A percentile compares a stretch with the other conserved stretches of the same genome.
phyloP scores from a whole-genome alignment of 495 filamentous ascomycete species.

The Corynascus novoguineensis region DNA sequence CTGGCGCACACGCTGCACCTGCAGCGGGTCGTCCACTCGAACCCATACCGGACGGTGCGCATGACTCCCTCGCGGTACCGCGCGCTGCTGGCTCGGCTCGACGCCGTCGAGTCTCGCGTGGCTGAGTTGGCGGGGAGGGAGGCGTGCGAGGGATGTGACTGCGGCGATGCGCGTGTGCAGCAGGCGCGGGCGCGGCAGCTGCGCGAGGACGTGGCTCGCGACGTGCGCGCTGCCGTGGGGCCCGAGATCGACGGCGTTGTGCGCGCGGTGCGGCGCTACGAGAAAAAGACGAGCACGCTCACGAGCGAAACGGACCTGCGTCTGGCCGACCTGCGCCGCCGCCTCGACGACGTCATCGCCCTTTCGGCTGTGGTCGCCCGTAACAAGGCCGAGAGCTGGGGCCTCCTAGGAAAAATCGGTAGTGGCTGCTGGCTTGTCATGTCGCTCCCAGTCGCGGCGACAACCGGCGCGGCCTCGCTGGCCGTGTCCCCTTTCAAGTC shows the following conservation, averaged over 20 bases:
- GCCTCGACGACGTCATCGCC: conserved; percentile 70
- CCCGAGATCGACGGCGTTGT: conserved; percentile 85
- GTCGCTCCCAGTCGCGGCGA: neutral
- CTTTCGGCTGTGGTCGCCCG: conserved; percentile 70
- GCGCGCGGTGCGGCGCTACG: conserved; percentile 86
- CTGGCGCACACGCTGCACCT: conserved; percentile 76
- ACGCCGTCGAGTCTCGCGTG: conserved; percentile 58
- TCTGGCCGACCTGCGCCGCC: conserved; percentile 60
- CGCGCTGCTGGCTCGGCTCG: conserved; percentile 58
- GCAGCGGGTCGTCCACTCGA: conserved; percentile 63
- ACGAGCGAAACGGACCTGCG: conserved; percentile 69
- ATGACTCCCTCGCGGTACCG: conserved; percentile 44
- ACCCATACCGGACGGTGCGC: conserved; percentile 39
- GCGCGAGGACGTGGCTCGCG: conserved; percentile 45
- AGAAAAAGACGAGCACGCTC: conserved; percentile 74
- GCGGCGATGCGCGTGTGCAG: neutral
- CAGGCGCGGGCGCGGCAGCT: conserved; percentile 25
- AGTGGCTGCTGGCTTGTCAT: neutral
- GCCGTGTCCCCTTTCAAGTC: neutral
- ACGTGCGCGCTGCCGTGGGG: conserved; percentile 60
- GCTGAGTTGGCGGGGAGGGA: neutral
- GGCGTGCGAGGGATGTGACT: neutral
- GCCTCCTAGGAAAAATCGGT: conserved; percentile 23
- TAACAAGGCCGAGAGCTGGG: conserved; percentile 27
- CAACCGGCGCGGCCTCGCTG: neutral